These are phyloP conservation scores for Starmerella floricola DNA, from an alignment of 805 yeast genomes.

Conservation along the genomic window DNA sequence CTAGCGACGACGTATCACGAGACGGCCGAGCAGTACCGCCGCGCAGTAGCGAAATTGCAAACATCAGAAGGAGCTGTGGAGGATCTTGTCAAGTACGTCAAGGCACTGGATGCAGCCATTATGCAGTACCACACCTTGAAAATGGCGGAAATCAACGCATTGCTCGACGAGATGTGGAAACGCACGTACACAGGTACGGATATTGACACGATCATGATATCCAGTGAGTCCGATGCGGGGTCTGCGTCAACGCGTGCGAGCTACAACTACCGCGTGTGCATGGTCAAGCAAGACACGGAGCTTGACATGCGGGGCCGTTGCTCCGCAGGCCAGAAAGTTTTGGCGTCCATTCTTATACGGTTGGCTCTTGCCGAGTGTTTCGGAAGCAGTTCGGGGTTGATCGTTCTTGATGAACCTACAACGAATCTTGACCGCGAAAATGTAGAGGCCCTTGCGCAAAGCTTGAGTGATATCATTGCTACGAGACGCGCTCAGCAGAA, in stretches of 20 bases:
- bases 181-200: constrained; percentile 90
- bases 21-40: constrained; percentile 49
- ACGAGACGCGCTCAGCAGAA: constrained; percentile 66
- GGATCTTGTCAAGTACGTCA: constrained; percentile 69
- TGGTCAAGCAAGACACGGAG: constrained; percentile 85
- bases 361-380: constrained; percentile 90
- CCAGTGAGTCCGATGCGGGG: constrained; percentile 52
- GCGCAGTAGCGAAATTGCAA: constrained; percentile 64
- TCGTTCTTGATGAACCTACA: constrained; percentile 95
- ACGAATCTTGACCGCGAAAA: constrained; percentile 87
- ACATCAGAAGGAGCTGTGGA: constrained; percentile 64
- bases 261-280: constrained; percentile 86
- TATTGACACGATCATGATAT: constrained; percentile 77
- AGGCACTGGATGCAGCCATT: constrained; percentile 82
- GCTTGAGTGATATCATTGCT: constrained; percentile 63
- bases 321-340: constrained; percentile 93
- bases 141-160: constrained; percentile 84
- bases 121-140: constrained; percentile 84
- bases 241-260: constrained; percentile 38
- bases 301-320: constrained; percentile 97
- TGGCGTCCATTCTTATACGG: constrained; percentile 83
- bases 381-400: constrained; percentile 88
- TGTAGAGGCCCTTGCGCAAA: constrained; percentile 72
- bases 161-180: constrained; percentile 86
- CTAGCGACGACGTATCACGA: constrained; percentile 58